Base-by-base conservation (phyloP, 257 asterid genomes). In the Agastache rugosa region DNA sequence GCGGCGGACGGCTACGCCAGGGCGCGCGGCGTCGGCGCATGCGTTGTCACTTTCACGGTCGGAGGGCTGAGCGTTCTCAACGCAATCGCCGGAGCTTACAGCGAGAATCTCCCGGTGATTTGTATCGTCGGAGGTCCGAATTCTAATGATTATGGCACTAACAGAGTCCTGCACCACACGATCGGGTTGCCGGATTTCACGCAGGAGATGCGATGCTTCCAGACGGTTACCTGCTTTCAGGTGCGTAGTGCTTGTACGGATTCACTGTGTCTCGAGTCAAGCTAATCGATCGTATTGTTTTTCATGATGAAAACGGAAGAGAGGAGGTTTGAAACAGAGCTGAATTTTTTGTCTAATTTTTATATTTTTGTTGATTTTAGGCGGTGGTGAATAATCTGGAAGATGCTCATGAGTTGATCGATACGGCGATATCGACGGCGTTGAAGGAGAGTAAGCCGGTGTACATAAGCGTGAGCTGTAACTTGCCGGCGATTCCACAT, bases 121-220 rank as follows among this genome's bases (percentile, higher is more conserved):
- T 92, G 97, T 65, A 88, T 92, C 35, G 96, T 86, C 6, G 96
- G 97, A 9, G 96, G 96, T 12, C 96, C 97, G 35, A 92, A 92
- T 64, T 88, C 96, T 7, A 92, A 92, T 50, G 96, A 92, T 55
- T 84, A 87, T 14, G 96, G 97, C 11, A 88, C 96, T 2, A 90
- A 78, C 77, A 73, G 93, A 85, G 71, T 88, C 63, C 83, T 92
- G 5, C 97, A 92, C 64, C 97, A 92, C 79, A 90, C 97, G 20
- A 92, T 90, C 69, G 97, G 97, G 22, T 53, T 90, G 23, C 93
- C 93, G 15, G 96, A 92, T 86, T 92, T 92, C 78, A 75, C 73
- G 75, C 97, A 92, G 86, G 97, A 90, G 85, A 72, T 88, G n/a
- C 89, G 96, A 8, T 92, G 97, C 85, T 92, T 92, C 76, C 96